Conservation (phyloP, 805 yeast species). For the Cyberlindnera misumaiensis region DNA sequence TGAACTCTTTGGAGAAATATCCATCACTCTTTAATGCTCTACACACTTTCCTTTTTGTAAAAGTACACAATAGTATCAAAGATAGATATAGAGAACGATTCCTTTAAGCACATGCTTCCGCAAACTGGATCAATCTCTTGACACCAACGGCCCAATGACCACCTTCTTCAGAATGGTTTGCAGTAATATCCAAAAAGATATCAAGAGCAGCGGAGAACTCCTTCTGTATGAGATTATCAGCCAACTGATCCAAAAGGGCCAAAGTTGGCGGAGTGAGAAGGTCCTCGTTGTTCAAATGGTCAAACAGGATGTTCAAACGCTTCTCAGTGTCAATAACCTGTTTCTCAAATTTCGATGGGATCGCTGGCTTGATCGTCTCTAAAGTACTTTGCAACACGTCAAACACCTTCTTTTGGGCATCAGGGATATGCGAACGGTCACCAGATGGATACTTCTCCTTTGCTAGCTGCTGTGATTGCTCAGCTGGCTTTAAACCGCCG, state of each 20-base stretch:
- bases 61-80: background rate
- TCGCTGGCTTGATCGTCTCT: slow-evolving; percentile 67
- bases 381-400: slow-evolving; percentile 49
- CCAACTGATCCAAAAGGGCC: slow-evolving; percentile 43
- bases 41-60: background rate
- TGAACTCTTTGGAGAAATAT: slow-evolving; percentile 51
- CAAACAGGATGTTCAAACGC: slow-evolving; percentile 70
- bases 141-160: slow-evolving; percentile 94
- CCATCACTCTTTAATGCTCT: slow-evolving; percentile 3
- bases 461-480: slow-evolving; percentile 18
- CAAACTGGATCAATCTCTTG: slow-evolving; percentile 77
- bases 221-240: slow-evolving; percentile 35
- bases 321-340: slow-evolving; percentile 79
- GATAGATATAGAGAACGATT: too few species aligned
- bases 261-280: slow-evolving; percentile 53
- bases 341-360: slow-evolving; percentile 66
- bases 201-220: slow-evolving; percentile 56
- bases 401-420: slow-evolving; percentile 49
- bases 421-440: slow-evolving; percentile 63
- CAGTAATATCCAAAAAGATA: slow-evolving; percentile 50
- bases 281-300: slow-evolving; percentile 69
- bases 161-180: slow-evolving; percentile 61
- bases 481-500: slow-evolving; percentile 5
- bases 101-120: slow-evolving; percentile 25
- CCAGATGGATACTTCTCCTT: slow-evolving; percentile 45